phyloP scores from a whole-genome alignment of 2,329 filamentous ascomycete genomes.

The Tothia fuscella region DNA sequence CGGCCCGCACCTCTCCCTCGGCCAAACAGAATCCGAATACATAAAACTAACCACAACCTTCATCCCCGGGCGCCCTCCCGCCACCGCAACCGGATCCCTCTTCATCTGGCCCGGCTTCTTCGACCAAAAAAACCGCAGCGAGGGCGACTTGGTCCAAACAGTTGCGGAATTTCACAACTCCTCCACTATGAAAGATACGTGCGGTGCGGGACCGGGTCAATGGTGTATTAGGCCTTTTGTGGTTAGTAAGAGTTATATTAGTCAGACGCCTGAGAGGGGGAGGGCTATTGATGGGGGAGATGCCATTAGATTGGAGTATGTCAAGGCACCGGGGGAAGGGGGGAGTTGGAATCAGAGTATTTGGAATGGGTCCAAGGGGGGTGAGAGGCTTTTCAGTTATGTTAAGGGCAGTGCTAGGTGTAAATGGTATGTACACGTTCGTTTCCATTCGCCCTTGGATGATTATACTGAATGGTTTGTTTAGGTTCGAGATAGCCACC shows the following conservation, averaged over 20 bases:
- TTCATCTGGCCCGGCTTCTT: conserved; percentile 8
- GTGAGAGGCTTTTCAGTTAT: neutral
- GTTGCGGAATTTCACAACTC: conserved; percentile 5
- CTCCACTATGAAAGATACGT: neutral
- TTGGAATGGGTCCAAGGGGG: neutral
- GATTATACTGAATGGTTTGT: neutral
- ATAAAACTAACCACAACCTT: conserved; percentile 3
- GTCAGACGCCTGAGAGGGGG: neutral
- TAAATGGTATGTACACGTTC: conserved; percentile 3
- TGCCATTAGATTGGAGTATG: conserved; percentile 5
- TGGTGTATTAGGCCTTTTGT: conserved; percentile 9
- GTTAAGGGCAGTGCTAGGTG: conserved; percentile 1
- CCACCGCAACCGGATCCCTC: neutral
- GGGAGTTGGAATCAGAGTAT: conserved; percentile 6
- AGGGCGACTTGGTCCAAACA: conserved; percentile 8
- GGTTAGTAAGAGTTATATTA: conserved; percentile 1
- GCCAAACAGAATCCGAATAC: conserved; percentile 6
- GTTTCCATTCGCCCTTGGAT: neutral
- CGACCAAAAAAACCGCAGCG: conserved; percentile 3
- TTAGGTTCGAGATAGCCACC: conserved; percentile 7
- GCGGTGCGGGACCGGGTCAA: conserved; percentile 3
- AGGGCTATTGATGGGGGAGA: conserved; percentile 3
- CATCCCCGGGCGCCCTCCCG: conserved; percentile 4
- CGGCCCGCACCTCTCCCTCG: conserved; percentile 6
- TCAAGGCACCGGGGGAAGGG: conserved; percentile 3